Base-by-base conservation (phyloP, 1,139 yeast species). In the Candida sanyaensis region DNA sequence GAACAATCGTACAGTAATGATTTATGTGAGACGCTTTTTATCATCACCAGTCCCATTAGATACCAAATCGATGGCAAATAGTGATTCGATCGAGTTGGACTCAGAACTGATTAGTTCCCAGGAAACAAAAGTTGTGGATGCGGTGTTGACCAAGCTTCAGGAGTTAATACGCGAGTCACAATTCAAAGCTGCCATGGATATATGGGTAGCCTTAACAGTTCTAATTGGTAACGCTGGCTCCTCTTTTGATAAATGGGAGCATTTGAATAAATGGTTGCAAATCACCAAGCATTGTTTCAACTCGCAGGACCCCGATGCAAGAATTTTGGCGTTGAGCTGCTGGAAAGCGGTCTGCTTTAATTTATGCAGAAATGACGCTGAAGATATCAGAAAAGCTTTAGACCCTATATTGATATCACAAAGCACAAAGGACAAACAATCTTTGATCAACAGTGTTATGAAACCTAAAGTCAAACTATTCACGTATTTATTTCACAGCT, bases 151-250 rank as follows among this genome's bases (percentile, higher is more conserved):
- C 2, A 60, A 62, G 29, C 56, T 75, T 13, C 64, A 65, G 38
- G 60, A 56, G 10, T 55, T 73, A 31, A 59, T 70, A 8, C 49
- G 52, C 6, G 52, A 48, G 21, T 67, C 65, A 2, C 67, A 66
- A 38, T 64, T 54, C 48, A 72, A 71, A 45, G 50, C 57, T 2
- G 74, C 78, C 4, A 67, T 71, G 67, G 80, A 75, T 49, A 65
- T 73, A 10, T 75, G 80, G 80, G 63, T 72, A 5, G 70, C 71
- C 0, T 42, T 74, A 4, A 66, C 78, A 0, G 54, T 75, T 9
- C 57, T 75, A 11, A 55, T 64, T 5, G 59, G 61, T 1, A 47
- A 47, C 30, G 49, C 52, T 6, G 58, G 55, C 4, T 30, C 47
- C 2, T 56, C 66, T 0, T 64, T 72, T 50, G 77, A 70, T 8